These are phyloP conservation scores for Curvularia eragrostidis DNA, from an alignment of 2,329 filamentous ascomycete genomes.

Conservation along the genomic window DNA sequence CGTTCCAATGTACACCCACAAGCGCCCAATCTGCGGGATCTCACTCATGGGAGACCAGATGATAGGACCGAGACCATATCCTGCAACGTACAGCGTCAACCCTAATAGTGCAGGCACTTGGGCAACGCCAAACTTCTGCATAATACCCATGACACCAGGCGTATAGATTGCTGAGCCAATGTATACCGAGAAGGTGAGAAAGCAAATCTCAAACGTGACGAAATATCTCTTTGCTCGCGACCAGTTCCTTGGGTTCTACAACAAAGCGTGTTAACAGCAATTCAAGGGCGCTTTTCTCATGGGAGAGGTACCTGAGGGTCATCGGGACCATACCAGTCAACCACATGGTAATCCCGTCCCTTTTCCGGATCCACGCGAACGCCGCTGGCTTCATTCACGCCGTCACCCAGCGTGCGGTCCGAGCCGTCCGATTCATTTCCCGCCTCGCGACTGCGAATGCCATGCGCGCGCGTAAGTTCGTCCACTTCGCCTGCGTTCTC, in stretches of 20 bases:
- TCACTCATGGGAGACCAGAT: conserved; percentile 56
- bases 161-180: conserved; percentile 61
- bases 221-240: conserved; percentile 52
- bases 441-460: conserved; percentile 19
- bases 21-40: conserved; percentile 56
- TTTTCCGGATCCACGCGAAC: conserved; percentile 60
- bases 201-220: conserved; percentile 56
- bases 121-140: conserved; percentile 60
- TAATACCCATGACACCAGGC: conserved; percentile 54
- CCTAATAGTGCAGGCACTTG: conserved; percentile 56
- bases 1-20: conserved; percentile 40
- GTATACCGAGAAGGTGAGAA: conserved; percentile 61
- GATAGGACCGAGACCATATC: conserved; percentile 45
- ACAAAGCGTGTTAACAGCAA: neutral
- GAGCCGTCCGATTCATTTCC: conserved; percentile 20
- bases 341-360: conserved; percentile 57
- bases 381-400: conserved; percentile 48
- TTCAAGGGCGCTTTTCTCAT: neutral
- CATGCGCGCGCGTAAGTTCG: conserved; percentile 20
- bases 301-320: conserved; percentile 49
- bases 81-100: conserved; percentile 46
- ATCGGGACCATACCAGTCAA: conserved; percentile 59
- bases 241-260: conserved; percentile 58
- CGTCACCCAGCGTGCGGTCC: conserved; percentile 24
- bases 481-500: conserved; percentile 37